A percentile compares a stretch with the other conserved stretches of the same genome.
Evolutionary conservation across 768 basidiomycete genomes (phyloP).

Genomic region (Serendipita sp.): DNA sequence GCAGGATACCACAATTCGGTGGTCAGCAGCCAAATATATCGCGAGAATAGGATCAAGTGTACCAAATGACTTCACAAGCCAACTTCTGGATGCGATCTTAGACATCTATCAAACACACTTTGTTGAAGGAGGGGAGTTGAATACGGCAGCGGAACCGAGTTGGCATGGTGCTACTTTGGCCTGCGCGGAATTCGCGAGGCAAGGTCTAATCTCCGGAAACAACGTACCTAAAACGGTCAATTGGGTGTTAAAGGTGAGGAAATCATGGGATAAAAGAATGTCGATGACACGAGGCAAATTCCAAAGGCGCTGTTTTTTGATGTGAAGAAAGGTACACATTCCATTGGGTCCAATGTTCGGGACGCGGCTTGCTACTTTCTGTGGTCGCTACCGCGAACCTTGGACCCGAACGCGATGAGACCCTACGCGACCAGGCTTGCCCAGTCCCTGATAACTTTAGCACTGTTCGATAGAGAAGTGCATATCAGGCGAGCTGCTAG

Average conservation of each 20-base stretch:
- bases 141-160: slow-evolving; percentile 63
- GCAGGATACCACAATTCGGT: slow-evolving; percentile 88
- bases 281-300: neutral
- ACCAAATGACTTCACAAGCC: slow-evolving; percentile 53
- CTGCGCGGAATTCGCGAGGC: slow-evolving; percentile 79
- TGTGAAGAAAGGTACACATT: slow-evolving; percentile 79
- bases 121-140: slow-evolving; percentile 48
- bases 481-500: slow-evolving; percentile 91
- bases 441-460: slow-evolving; percentile 53
- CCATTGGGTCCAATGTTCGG: slow-evolving; percentile 84
- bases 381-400: slow-evolving; percentile 83
- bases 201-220: slow-evolving; percentile 48
- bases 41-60: slow-evolving; percentile 72
- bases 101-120: slow-evolving; percentile 65
- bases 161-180: slow-evolving; percentile 95
- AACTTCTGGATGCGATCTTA: slow-evolving; percentile 70
- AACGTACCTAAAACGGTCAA: slow-evolving; percentile 47
- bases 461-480: slow-evolving; percentile 85
- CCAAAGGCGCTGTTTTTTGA: slow-evolving; percentile 79
- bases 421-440: slow-evolving; percentile 55
- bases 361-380: slow-evolving; percentile 89
- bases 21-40: slow-evolving; percentile 85
- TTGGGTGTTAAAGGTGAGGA: slow-evolving; percentile 64
- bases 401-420: slow-evolving; percentile 38
- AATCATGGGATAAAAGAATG: slow-evolving; percentile 5